phyloP scores from a whole-genome alignment of 192 early-diverging fungal species.

The Coemansia sp. region DNA sequence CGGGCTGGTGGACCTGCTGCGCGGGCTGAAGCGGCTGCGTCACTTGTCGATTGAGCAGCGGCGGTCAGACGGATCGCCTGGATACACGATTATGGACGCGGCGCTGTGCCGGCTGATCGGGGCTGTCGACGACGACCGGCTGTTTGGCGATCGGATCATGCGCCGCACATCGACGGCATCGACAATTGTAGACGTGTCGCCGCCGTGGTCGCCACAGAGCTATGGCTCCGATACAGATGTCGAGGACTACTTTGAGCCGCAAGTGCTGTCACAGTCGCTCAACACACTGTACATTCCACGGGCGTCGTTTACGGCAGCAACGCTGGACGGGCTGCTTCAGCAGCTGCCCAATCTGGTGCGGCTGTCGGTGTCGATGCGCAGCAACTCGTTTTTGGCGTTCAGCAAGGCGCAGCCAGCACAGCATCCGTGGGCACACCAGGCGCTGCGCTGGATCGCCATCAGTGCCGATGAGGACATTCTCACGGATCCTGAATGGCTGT shows the following conservation, averaged over 20 bases:
- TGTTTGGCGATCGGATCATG: slow-evolving; percentile 14
- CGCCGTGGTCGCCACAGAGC: background rate
- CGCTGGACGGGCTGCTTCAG: slow-evolving; percentile 31
- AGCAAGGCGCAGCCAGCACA: background rate
- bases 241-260: background rate
- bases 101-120: slow-evolving; percentile 40
- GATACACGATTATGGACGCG: slow-evolving; percentile 28
- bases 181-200: background rate
- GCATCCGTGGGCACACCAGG: slow-evolving; percentile 9
- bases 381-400: slow-evolving; percentile 11
- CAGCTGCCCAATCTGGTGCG: slow-evolving; percentile 31
- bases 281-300: slow-evolving; percentile 36
- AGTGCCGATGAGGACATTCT: slow-evolving; percentile 46
- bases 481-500: slow-evolving; percentile 31
- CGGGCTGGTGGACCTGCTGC: slow-evolving; percentile 30
- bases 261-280: slow-evolving; percentile 10
- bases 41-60: slow-evolving; percentile 49
- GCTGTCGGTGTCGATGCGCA: slow-evolving; percentile 38
- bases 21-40: slow-evolving; percentile 28
- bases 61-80: slow-evolving; percentile 39
- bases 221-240: slow-evolving; percentile 18
- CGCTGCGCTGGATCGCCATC: slow-evolving; percentile 25
- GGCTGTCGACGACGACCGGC: slow-evolving; percentile 18
- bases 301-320: slow-evolving; percentile 30
- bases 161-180: slow-evolving; percentile 18